Conservation (phyloP, 306 rosid genomes). For the Prinsepia uniflora region DNA sequence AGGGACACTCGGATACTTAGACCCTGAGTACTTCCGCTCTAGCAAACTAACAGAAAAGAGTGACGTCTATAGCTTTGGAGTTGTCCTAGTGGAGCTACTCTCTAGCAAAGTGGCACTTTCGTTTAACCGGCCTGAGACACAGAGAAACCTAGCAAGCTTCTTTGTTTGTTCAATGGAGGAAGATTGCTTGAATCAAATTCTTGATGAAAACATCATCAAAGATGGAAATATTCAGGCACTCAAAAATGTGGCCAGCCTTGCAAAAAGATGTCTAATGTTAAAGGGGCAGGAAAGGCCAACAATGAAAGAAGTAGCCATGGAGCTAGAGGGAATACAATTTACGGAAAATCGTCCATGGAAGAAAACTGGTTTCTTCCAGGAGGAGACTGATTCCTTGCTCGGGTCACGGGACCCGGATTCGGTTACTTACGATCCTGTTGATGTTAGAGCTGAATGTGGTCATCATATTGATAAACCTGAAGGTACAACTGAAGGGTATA, state of each 20-base stretch:
- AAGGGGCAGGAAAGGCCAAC: conserved; percentile 9
- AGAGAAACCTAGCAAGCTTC: conserved; percentile 5
- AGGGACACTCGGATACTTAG: conserved; percentile 1
- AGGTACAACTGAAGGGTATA: neutral
- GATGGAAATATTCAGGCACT: conserved; percentile 6
- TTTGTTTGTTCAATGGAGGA: neutral
- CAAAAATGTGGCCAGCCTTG: neutral
- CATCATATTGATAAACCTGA: neutral
- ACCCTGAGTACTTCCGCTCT: neutral
- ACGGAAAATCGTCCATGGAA: neutral
- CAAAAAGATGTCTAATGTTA: conserved; percentile 4
- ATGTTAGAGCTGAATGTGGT: neutral
- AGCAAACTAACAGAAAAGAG: neutral
- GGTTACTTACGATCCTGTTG: neutral
- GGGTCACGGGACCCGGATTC: neutral
- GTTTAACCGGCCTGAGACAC: neutral
- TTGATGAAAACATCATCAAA: neutral
- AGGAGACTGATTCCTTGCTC: neutral
- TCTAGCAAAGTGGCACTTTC: conserved; percentile 1
- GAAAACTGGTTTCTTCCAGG: neutral
- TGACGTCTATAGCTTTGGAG: conserved; percentile 12
- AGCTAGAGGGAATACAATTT: neutral
- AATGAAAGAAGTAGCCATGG: conserved; percentile 15
- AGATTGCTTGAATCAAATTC: neutral
- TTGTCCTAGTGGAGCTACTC: conserved; percentile 5